Base-by-base conservation (phyloP, 2,329 filamentous ascomycete species). In the Colletotrichum liriopes region DNA sequence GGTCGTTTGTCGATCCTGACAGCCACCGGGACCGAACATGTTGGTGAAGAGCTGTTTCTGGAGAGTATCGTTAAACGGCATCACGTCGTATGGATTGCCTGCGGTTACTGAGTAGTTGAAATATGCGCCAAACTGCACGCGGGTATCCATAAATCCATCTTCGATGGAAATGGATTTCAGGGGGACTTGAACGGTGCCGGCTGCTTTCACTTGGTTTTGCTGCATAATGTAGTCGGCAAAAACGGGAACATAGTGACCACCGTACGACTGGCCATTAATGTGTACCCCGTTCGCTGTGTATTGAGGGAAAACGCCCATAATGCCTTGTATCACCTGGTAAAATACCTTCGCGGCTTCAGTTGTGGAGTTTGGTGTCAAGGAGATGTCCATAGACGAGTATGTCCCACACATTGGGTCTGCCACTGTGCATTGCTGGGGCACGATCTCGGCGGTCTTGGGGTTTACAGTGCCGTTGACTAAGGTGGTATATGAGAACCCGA, bases 61-160 rank as follows among this genome's bases (percentile, higher is more conserved):
- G 18, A 49, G 68, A 5, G 64, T 62, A 2, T 62, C 43, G 56
- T 71, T 71, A 1, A 61, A 71, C 2, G 64, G 64, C 32, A 5
- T 35, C 7, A 71, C 0, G 49, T 67, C 68, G 58, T 71, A 71
- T 2, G 68, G 68, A 32, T 67, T 67, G 6, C 64, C 64, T 0
- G 45, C 43, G 23, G 23, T n/a, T 6, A 56, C 55, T 1, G 64
- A 67, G 64, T 71, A 71, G 56, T 71, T 67, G 23, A 67, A 67
- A 18, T 71, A 71, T 14, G 68, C 55, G 1, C 37, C 68, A 14
- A 67, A 71, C 12, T 71, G 68, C 3, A 67, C 64, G 2, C 68
- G 52, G 20, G 64, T 67, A 26, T 71, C 68, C 63, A 67, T 67
- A 39, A 71, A 67, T 3, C 68, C 68, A 12, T 71, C 68, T 12